These are phyloP conservation scores for Circinella umbellata DNA, from an alignment of 371 early-diverging fungal genomes.

Conservation along the genomic window DNA sequence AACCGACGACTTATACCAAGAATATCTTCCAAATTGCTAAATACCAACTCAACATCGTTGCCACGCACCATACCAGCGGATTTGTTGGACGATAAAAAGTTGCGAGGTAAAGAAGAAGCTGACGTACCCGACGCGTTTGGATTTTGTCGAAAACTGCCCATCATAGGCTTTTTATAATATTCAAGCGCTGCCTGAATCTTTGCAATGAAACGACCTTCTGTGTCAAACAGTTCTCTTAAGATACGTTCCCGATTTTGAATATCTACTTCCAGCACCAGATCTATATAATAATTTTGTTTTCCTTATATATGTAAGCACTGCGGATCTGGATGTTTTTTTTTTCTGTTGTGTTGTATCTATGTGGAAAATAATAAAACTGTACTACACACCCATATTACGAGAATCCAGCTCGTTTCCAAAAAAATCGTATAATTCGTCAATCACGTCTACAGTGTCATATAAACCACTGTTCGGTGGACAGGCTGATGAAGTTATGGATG, in stretches of 20 bases:
- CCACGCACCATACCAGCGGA: constrained; percentile 16
- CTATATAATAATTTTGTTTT: background rate
- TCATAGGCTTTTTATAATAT: constrained; percentile 28
- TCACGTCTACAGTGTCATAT: constrained; percentile 24
- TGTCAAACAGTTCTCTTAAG: constrained; percentile 22
- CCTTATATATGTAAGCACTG: background rate
- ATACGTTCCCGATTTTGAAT: constrained; percentile 22
- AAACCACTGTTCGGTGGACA: background rate
- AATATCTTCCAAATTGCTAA: constrained; percentile 28
- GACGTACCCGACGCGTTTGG: constrained; percentile 5
- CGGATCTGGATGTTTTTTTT: too few species aligned
- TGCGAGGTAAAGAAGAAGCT: constrained; percentile 18
- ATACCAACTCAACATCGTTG: constrained; percentile 22
- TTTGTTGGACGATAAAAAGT: constrained; percentile 18
- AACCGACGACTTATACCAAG: constrained; percentile 17
- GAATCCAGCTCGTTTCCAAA: constrained; percentile 23
- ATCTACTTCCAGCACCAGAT: constrained; percentile 12
- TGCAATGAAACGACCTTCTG: constrained; percentile 25
- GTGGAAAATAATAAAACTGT: too few species aligned
- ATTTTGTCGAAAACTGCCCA: constrained; percentile 17
- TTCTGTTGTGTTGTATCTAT: too few species aligned
- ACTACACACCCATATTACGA: constrained; percentile 11
- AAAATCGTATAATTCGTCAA: constrained; percentile 33
- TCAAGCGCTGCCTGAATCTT: constrained; percentile 26
- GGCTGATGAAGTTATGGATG: background rate